phyloP scores from a whole-genome alignment of 441 rosid species.

The Lepidium campestre region DNA sequence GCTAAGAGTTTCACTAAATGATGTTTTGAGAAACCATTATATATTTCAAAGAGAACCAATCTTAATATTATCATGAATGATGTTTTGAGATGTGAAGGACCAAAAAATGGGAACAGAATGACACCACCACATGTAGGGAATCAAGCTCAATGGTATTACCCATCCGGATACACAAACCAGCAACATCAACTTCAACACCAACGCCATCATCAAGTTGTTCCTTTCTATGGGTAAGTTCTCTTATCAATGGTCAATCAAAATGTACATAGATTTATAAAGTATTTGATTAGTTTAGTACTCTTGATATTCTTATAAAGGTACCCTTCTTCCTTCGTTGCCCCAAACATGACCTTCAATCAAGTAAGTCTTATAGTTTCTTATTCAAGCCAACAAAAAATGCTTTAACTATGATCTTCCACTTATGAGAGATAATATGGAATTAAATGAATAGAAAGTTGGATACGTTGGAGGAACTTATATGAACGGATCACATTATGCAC shows the following conservation, averaged over 20 bases:
- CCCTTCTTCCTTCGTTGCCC: conserved; percentile 54
- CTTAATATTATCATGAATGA: not conserved
- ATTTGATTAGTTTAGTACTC: not conserved
- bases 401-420: not conserved
- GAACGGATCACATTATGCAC: conserved; percentile 52
- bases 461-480: conserved; percentile 65
- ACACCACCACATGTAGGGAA: conserved; percentile 40
- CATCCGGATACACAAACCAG: conserved; percentile 37
- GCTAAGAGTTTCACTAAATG: not conserved
- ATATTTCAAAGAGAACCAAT: not conserved
- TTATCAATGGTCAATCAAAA: not conserved
- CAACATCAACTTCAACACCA: conserved; percentile 39
- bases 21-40: not conserved
- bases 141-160: conserved; percentile 80
- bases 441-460: conserved; percentile 52
- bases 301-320: conserved; percentile 40
- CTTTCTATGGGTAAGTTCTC: conserved; percentile 56
- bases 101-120: conserved; percentile 46
- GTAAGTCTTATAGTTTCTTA: conserved; percentile 32
- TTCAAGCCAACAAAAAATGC: not conserved
- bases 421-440: not conserved
- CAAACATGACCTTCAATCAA: conserved; percentile 57
- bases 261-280: not conserved
- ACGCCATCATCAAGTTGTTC: conserved; percentile 59
- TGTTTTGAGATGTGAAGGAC: conserved; percentile 36